These are phyloP conservation scores for Yarrowia hollandica DNA, from an alignment of 805 yeast species.

Conservation along the genomic window DNA sequence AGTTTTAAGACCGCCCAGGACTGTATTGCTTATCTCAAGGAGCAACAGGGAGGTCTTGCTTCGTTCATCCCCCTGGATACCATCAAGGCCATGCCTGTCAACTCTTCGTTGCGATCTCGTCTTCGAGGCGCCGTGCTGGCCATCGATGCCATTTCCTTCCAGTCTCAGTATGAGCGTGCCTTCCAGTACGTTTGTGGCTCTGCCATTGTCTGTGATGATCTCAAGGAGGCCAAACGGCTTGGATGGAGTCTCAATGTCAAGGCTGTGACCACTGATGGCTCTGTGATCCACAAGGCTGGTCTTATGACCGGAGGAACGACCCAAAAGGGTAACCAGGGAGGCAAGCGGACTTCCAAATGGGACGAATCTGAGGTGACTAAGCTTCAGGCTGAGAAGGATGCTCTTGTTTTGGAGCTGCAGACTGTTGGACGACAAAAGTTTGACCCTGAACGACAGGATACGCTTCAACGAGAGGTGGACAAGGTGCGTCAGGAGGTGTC, in stretches of 20 bases:
- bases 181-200: constrained; percentile 77
- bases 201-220: constrained; percentile 71
- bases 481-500: constrained; percentile 21
- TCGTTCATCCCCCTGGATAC: constrained; percentile 87
- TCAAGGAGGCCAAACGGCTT: constrained; percentile 66
- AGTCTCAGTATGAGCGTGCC: constrained; percentile 65
- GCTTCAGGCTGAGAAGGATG: constrained; percentile 53
- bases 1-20: constrained; percentile 63
- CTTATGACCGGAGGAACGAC: constrained; percentile 90
- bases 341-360: constrained; percentile 50
- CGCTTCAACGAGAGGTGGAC: constrained; percentile 6
- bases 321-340: constrained; percentile 11
- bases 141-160: constrained; percentile 71
- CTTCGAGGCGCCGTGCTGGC: constrained; percentile 58
- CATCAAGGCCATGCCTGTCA: constrained; percentile 57
- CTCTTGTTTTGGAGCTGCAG: constrained; percentile 52
- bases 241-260: constrained; percentile 68
- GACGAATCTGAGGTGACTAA: constrained; percentile 55
- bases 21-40: constrained; percentile 77
- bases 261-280: constrained; percentile 79
- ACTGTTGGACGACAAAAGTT: constrained; percentile 36
- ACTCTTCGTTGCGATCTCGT: constrained; percentile 52
- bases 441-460: constrained; percentile 13
- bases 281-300: constrained; percentile 80
- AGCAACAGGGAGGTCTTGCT: constrained; percentile 80